Percentiles rank a stretch among this genome's conserved stretches.
phyloP scores from a whole-genome alignment of 352 stramenopile genomes.

The Pythium utonaiense region DNA sequence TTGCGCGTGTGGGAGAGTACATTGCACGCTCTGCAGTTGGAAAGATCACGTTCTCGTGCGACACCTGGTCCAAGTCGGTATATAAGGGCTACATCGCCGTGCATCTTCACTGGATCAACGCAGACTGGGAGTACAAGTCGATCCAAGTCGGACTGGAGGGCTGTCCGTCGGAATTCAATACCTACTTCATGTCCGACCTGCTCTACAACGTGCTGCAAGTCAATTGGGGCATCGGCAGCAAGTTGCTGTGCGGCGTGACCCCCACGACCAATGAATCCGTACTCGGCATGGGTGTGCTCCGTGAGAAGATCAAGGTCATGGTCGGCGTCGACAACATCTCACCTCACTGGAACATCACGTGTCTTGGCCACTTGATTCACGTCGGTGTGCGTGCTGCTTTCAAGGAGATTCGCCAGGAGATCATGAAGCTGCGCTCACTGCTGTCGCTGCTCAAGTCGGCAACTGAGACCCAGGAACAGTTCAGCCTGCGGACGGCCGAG shows the following conservation, averaged over 20 bases:
- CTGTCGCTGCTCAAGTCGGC: conserved; percentile 67
- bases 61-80: conserved; percentile 69
- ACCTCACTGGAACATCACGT: conserved; percentile 71
- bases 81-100: conserved; percentile 75
- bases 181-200: conserved; percentile 78
- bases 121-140: conserved; percentile 82
- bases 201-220: conserved; percentile 79
- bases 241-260: conserved; percentile 68
- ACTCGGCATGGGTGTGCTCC: conserved; percentile 71
- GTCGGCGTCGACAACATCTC: conserved; percentile 75
- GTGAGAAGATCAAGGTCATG: conserved; percentile 76
- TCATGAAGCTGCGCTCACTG: conserved; percentile 72
- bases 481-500: conserved; percentile 61
- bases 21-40: conserved; percentile 67
- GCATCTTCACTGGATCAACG: conserved; percentile 81
- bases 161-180: conserved; percentile 61
- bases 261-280: conserved; percentile 54
- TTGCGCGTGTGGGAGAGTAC: conserved; percentile 69
- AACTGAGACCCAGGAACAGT: conserved; percentile 72
- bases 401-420: conserved; percentile 69
- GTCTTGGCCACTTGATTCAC: conserved; percentile 71
- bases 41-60: conserved; percentile 72
- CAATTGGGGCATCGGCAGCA: conserved; percentile 71
- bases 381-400: conserved; percentile 55
- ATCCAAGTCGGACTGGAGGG: conserved; percentile 74